Percentiles rank a stretch among this genome's conserved stretches.
Conservation (phyloP, 805 yeast species). For the Metschnikowia similis region DNA sequence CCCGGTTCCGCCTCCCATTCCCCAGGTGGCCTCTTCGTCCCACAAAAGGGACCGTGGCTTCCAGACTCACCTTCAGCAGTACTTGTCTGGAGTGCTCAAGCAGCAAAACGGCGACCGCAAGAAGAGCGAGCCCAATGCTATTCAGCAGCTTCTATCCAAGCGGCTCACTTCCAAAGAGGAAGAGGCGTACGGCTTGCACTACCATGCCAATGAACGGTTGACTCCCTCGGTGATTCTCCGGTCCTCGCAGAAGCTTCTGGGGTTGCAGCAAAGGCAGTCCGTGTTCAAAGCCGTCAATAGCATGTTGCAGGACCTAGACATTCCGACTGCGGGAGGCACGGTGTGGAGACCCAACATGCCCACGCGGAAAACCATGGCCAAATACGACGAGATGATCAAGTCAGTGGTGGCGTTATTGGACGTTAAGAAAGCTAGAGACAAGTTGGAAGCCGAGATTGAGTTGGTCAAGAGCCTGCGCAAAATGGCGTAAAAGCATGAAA, state of each 20-base stretch:
- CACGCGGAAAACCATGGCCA: conserved; percentile 69
- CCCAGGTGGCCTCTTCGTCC: conserved; percentile 49
- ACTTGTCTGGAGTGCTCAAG: conserved; percentile 33
- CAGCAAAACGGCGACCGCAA: conserved; percentile 23
- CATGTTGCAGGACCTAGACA: conserved; percentile 69
- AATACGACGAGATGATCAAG: conserved; percentile 71
- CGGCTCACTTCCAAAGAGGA: conserved; percentile 73
- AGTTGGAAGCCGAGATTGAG: conserved; percentile 69
- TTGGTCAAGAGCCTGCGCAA: conserved; percentile 38
- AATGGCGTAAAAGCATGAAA: too few species aligned
- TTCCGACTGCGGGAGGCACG: conserved; percentile 55
- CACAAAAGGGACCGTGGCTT: conserved; percentile 37
- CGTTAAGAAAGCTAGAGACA: conserved; percentile 81
- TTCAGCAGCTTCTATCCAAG: conserved; percentile 45
- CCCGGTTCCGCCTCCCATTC: conserved; percentile 58
- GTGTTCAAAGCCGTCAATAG: conserved; percentile 71
- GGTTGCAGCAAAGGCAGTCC: conserved; percentile 56
- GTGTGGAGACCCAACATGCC: conserved; percentile 79
- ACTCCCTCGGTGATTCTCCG: conserved; percentile 80
- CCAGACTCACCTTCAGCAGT: conserved; percentile 45
- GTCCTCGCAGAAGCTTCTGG: conserved; percentile 51
- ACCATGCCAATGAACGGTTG: conserved; percentile 64
- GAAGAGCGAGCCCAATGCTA: conserved; percentile 35
- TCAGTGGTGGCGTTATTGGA: conserved; percentile 72
- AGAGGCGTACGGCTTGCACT: conserved; percentile 75